A percentile compares a stretch with the other conserved stretches of the same genome.
Evolutionary conservation across 371 early-diverging fungal genomes (phyloP).

Genomic region (Coemansia linderi): DNA sequence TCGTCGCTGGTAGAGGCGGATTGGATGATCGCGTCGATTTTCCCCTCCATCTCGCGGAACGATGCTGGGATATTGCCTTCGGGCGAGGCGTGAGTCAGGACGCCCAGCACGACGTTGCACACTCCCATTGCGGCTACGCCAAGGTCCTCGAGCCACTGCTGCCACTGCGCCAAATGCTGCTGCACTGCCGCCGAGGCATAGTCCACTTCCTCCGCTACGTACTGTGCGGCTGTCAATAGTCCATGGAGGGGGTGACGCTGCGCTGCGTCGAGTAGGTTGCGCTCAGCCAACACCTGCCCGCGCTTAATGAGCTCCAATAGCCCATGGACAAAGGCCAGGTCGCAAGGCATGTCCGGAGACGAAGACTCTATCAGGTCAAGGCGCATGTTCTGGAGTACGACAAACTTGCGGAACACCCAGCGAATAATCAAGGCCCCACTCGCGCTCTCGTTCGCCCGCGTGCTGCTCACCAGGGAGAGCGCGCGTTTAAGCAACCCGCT

Average conservation of each 20-base stretch:
- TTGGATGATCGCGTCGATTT: slow-evolving; percentile 62
- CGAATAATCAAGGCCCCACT: slow-evolving; percentile 79
- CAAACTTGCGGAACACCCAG: slow-evolving; percentile 77
- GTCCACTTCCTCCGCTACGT: slow-evolving; percentile 38
- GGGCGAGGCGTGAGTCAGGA: slow-evolving; percentile 76
- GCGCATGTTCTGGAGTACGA: slow-evolving; percentile 57
- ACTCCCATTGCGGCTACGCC: slow-evolving; percentile 40
- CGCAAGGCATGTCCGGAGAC: neutral
- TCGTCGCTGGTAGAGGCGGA: slow-evolving; percentile 39
- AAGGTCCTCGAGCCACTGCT: slow-evolving; percentile 24
- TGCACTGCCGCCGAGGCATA: slow-evolving; percentile 16
- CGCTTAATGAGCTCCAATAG: slow-evolving; percentile 59
- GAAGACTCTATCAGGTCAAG: slow-evolving; percentile 1
- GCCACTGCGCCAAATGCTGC: slow-evolving; percentile 23
- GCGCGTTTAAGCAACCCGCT: slow-evolving; percentile 67
- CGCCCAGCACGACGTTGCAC: slow-evolving; percentile 65
- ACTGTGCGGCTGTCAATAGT: slow-evolving; percentile 69
- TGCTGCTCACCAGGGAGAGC: slow-evolving; percentile 64
- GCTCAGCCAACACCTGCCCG: slow-evolving; percentile 55
- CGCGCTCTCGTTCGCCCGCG: slow-evolving; percentile 79
- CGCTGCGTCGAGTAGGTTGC: slow-evolving; percentile 69
- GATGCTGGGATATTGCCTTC: slow-evolving; percentile 81
- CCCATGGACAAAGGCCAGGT: slow-evolving; percentile 29
- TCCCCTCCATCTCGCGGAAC: slow-evolving; percentile 70
- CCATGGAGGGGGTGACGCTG: slow-evolving; percentile 75